A percentile compares a stretch with the other conserved stretches of the same genome.
Conservation (phyloP, 2,329 filamentous ascomycete species). For the Neonectria punicea region DNA sequence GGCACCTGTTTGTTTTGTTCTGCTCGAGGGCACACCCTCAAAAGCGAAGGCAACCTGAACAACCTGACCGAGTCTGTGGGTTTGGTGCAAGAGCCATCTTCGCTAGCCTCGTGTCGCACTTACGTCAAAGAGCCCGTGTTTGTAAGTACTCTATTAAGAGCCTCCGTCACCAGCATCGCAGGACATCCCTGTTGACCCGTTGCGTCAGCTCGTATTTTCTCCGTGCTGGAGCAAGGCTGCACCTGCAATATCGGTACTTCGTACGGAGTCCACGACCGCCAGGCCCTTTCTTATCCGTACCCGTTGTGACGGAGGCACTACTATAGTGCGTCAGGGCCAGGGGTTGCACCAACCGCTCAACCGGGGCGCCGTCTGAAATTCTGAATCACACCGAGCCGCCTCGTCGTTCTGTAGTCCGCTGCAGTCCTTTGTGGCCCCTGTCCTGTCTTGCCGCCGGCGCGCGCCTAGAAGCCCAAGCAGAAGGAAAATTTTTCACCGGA, state of each 20-base stretch:
- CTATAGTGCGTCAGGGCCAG: constrained; percentile 21
- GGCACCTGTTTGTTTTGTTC: constrained; percentile 24
- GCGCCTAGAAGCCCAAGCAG: constrained; percentile 45
- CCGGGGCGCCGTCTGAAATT: constrained; percentile 28
- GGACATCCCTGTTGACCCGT: constrained; percentile 23
- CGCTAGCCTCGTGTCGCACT: constrained; percentile 39
- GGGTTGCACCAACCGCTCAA: constrained; percentile 39
- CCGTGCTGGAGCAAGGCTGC: constrained; percentile 22
- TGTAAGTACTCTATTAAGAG: constrained; percentile 27
- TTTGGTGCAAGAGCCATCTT: constrained; percentile 19
- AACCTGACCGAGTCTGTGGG: background rate
- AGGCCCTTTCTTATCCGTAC: constrained; percentile 16
- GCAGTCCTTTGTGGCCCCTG: constrained; percentile 26
- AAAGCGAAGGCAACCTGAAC: constrained; percentile 23
- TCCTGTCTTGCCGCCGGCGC: constrained; percentile 43
- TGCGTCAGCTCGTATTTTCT: constrained; percentile 44
- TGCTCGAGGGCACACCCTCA: background rate
- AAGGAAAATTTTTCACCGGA: constrained; percentile 47
- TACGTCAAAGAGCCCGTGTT: constrained; percentile 29
- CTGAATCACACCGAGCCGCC: constrained; percentile 45
- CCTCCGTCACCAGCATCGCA: constrained; percentile 26
- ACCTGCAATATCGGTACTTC: background rate
- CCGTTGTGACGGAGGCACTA: constrained; percentile 10
- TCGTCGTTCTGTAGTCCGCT: constrained; percentile 5
- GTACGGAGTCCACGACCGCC: background rate